These are phyloP conservation scores for Exophiala phaeomuriformis DNA, from an alignment of 2,329 filamentous ascomycete species.

Conservation along the genomic window DNA sequence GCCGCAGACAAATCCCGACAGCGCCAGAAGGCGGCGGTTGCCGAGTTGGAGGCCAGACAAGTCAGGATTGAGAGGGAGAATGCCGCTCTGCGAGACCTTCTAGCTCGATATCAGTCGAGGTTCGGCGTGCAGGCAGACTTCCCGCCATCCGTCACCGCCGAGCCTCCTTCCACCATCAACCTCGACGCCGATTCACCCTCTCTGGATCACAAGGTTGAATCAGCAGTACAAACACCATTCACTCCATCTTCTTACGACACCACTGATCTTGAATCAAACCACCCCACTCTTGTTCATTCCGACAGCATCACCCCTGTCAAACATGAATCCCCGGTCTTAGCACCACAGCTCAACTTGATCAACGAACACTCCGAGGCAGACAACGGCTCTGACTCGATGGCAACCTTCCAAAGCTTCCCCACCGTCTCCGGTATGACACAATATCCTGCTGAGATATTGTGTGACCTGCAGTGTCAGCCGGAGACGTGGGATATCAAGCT, in stretches of 20 bases:
- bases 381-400: slow-evolving; percentile 34
- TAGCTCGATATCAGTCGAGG: slow-evolving; percentile 52
- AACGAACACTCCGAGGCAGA: slow-evolving; percentile 32
- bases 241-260: slow-evolving; percentile 40
- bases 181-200: slow-evolving; percentile 25
- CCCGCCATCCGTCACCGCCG: slow-evolving; percentile 9
- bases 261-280: slow-evolving; percentile 32
- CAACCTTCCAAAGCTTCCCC: slow-evolving; percentile 17
- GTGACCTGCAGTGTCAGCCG: slow-evolving; percentile 99
- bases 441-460: slow-evolving; percentile 99
- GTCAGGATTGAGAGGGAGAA: slow-evolving; percentile 62
- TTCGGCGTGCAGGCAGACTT: slow-evolving; percentile 28
- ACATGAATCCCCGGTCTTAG: slow-evolving; percentile 24
- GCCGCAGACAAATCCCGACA: slow-evolving; percentile 95
- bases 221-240: slow-evolving; percentile 27
- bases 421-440: slow-evolving; percentile 79
- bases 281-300: slow-evolving; percentile 31
- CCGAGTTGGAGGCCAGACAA: slow-evolving; percentile 65
- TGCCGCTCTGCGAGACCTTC: slow-evolving; percentile 58
- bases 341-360: slow-evolving; percentile 24
- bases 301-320: slow-evolving; percentile 24
- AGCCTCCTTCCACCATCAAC: slow-evolving; percentile 9
- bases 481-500: slow-evolving; percentile 49
- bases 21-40: slow-evolving; percentile 81
- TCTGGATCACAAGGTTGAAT: slow-evolving; percentile 36